Conservation (phyloP, 768 basidiomycete species). For the Rhodotorula toruloides region DNA sequence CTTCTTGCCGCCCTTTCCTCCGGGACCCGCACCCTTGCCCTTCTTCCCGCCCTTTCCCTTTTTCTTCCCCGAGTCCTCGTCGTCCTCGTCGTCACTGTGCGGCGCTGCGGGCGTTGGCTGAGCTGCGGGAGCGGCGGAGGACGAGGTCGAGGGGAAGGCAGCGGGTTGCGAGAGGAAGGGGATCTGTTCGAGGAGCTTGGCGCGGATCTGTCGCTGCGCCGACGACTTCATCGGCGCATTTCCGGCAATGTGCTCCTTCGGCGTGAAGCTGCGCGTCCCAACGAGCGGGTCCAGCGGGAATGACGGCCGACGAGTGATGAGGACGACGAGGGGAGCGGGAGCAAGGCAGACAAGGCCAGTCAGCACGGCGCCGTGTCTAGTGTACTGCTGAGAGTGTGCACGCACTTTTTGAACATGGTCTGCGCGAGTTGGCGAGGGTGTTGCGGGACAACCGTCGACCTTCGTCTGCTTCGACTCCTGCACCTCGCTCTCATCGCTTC, state of each 20-base stretch:
- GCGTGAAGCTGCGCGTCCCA: constrained; percentile 51
- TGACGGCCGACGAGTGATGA: not conserved
- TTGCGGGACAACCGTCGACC: not conserved
- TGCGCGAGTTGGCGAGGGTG: not conserved
- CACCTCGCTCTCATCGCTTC: too few relatives aligned
- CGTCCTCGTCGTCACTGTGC: constrained; percentile 37
- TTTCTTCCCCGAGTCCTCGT: constrained; percentile 29
- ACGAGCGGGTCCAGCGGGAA: not conserved
- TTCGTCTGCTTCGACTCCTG: too few relatives aligned
- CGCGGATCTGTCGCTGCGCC: constrained; percentile 80
- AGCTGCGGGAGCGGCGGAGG: not conserved
- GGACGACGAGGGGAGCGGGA: not conserved
- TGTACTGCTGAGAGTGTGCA: accelerated
- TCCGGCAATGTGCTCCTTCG: constrained; percentile 64
- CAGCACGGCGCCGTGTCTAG: not conserved
- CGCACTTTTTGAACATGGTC: constrained; percentile 16
- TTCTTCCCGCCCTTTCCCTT: constrained; percentile 14
- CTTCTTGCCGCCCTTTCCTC: constrained; percentile 39
- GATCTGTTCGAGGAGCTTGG: constrained; percentile 71
- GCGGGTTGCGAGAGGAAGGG: constrained; percentile 49
- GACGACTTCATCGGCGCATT: constrained; percentile 80
- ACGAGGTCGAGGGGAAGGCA: not conserved
- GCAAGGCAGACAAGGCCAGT: not conserved
- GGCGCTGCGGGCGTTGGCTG: constrained; percentile 27
- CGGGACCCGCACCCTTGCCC: constrained; percentile 1